These are phyloP conservation scores for barley (Hordeum vulgare) DNA, from an alignment of 176 grass and related monocot genomes.

Conservation along the genomic window MorexV3_pseudomolecules_assembly NC_058520.1:580194394-580194893, in stretches of 20 bases:
- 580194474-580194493: slow-evolving; percentile 60
- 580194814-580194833: slow-evolving; percentile 65
- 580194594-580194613: background rate
- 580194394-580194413: slow-evolving; percentile 59
- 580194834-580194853: slow-evolving; percentile 74
- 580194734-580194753: slow-evolving; percentile 63
- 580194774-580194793: slow-evolving; percentile 65
- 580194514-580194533: slow-evolving; percentile 36
- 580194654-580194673: slow-evolving; percentile 82
- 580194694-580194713: slow-evolving; percentile 62
- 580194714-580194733: slow-evolving; percentile 82
- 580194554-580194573: slow-evolving; percentile 59
- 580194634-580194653: slow-evolving; percentile 18
- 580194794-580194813: slow-evolving; percentile 85
- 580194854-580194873: slow-evolving; percentile 68
- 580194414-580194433: slow-evolving; percentile 60
- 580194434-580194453: slow-evolving; percentile 61
- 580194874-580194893: slow-evolving; percentile 72
- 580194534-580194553: slow-evolving; percentile 70
- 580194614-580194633: slow-evolving; percentile 43
- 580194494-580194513: slow-evolving; percentile 45
- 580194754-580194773: slow-evolving; percentile 71
- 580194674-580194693: slow-evolving; percentile 70
- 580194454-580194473: slow-evolving; percentile 86
- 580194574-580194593: slow-evolving; percentile 65